Conservation (phyloP, 257 asterid genomes). For the Petrea volubilis region DNA sequence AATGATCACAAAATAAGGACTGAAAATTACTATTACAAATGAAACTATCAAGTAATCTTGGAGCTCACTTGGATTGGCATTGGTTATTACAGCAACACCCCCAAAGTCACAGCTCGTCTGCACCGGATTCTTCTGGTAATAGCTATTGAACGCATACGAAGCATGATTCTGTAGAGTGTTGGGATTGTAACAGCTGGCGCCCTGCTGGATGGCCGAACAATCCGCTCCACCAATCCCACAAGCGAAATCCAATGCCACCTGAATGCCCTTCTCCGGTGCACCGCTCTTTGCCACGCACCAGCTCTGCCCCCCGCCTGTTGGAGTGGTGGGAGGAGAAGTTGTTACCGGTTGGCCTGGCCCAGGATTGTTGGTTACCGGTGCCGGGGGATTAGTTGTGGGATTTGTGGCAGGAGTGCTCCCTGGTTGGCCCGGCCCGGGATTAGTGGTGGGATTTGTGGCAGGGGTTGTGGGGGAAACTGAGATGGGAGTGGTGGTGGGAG, state of each 20-base stretch:
- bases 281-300: conserved; percentile 90
- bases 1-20: neutral
- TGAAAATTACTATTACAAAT: neutral
- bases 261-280: conserved; percentile 43
- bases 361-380: neutral
- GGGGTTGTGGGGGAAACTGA: conserved; percentile 38
- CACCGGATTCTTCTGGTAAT: conserved; percentile 66
- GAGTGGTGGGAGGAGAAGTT: conserved; percentile 21
- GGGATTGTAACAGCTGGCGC: conserved; percentile 73
- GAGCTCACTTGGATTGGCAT: conserved; percentile 75
- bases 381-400: conserved; percentile 32
- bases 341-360: no score
- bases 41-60: neutral
- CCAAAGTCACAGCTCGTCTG: conserved; percentile 82
- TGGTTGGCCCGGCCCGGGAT: conserved; percentile 26
- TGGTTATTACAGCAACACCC: conserved; percentile 64
- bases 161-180: conserved; percentile 71
- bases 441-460: conserved; percentile 28
- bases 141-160: conserved; percentile 86
- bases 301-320: conserved; percentile 54
- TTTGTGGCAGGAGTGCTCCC: conserved; percentile 28
- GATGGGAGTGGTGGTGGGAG: conserved; percentile 33
- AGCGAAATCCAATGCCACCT: conserved; percentile 80
- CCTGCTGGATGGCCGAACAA: conserved; percentile 70
- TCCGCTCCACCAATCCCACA: conserved; percentile 89